Evolutionary conservation across 1,284 basidiomycete genomes (phyloP), one percentile per base, ranked within the genome.

Genomic region (Pyrrhoderma noxium): DNA sequence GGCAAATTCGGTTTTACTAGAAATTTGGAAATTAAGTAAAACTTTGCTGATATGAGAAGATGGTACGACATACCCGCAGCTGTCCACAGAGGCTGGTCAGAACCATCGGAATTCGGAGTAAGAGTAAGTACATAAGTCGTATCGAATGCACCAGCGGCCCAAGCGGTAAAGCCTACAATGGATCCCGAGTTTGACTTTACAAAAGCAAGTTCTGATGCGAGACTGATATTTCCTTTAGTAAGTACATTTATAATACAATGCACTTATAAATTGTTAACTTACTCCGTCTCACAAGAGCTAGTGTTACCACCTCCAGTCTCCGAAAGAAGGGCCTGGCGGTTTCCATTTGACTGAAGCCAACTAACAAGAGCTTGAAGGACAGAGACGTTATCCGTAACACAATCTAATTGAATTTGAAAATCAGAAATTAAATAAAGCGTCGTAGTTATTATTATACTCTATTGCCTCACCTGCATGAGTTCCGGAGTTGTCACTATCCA

Each of bases 301-400:
- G 74, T 76, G 55, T 76, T 75, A 53, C 76, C 77, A 47, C 76
- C 79, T 31, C 79, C 79, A 27, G 77, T 79, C 65, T 81, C 79
- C 52, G 72, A 74, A 23, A 79, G 65, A 57, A 82, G 66, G 2
- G 77, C 79, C 60, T 79, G 75, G 41, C 79, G 70, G 60, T 73
- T 70, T 23, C 74, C 75, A 57, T 75, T 75, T 13, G 61, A 46
- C 53, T 73, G 60, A 36, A 81, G 66, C 67, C 71, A 80, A 38
- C 58, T 58, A 35, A 72, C 70, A 18, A 80, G 70, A 13, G 67
- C 70, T 35, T 66, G 65, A 51, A 78, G 61, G 8, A 74, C 68
- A 50, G 66, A 64, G 36, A 77, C 69, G 56, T 76, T 78, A 62
- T 74, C 62, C 13, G 48, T 56, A 9, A 51, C 50, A 35, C 56